A percentile compares a stretch with the other conserved stretches of the same genome.
Evolutionary conservation across 2,329 filamentous ascomycete genomes (phyloP).

Genomic region (Diaporthe humulicola): DNA sequence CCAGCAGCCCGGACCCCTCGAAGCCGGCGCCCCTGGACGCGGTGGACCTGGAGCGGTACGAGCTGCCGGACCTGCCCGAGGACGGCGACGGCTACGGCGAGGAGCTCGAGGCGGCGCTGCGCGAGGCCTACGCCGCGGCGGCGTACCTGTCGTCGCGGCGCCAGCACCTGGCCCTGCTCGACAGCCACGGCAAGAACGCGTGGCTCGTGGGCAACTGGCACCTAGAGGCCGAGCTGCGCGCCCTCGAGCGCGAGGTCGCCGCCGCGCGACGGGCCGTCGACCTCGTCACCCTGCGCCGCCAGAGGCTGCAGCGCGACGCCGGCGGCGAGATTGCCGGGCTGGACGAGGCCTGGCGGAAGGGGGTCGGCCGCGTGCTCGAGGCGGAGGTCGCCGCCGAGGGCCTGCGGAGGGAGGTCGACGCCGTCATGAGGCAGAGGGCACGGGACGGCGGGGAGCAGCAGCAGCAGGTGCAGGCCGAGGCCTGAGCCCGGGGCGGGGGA

Average conservation of each 20-base stretch:
- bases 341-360: conserved; percentile 83
- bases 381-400: conserved; percentile 86
- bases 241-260: conserved; percentile 81
- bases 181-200: conserved; percentile 86
- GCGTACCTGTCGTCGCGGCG: conserved; percentile 66
- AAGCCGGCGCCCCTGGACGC: conserved; percentile 65
- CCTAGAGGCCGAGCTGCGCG: conserved; percentile 78
- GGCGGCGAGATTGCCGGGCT: conserved; percentile 77
- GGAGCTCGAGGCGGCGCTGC: conserved; percentile 73
- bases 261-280: conserved; percentile 78
- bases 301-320: conserved; percentile 77
- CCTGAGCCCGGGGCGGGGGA: background rate
- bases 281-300: conserved; percentile 77
- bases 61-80: conserved; percentile 72
- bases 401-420: conserved; percentile 75
- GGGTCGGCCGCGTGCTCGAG: conserved; percentile 85
- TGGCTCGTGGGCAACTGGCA: conserved; percentile 91
- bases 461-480: conserved; percentile 22
- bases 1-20: conserved; percentile 55
- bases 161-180: conserved; percentile 77
- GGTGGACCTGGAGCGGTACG: conserved; percentile 86
- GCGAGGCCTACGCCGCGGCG: conserved; percentile 63
- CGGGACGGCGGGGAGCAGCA: conserved; percentile 5
- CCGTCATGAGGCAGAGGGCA: conserved; percentile 64
- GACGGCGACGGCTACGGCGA: conserved; percentile 43